Base-by-base conservation (phyloP, 805 yeast genomes). In the Metschnikowia hibisci region DNA sequence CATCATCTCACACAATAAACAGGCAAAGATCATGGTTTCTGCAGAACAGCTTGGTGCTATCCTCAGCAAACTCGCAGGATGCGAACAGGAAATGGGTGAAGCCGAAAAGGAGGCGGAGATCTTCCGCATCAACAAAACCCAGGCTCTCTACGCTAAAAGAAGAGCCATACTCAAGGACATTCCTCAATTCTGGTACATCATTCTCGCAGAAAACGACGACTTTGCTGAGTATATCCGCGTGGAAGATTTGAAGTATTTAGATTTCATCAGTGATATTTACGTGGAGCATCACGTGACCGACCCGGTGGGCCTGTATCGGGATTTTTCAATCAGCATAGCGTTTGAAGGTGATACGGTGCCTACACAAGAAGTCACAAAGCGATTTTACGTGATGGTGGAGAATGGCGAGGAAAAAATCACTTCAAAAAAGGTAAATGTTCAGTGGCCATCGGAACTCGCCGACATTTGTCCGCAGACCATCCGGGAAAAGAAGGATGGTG, bases 141-240 rank as follows among this genome's bases (percentile, higher is more conserved):
- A 74, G 49, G 76, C 80, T 14, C 69, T 86, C 6, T 87, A 79
- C 56, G 67, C 58, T 5, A 63, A 74, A 44, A 71, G 97, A 52
- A 71, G 86, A 18, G 67, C 55, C 6, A 63, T 75, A n/a, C 68
- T 82, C 12, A 43, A 53, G 4, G 60, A 70, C 4, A 76, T 89
- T 33, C 88, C 90, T 1, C 77, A 78, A 50, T 89, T 91, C 62
- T 91, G 98, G 98, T 83, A 85, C 55, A 77, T 84, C 41, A 96
- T 86, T 0, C 64, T 91, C 9, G 88, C 90, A 2, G 87, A 86
- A 57, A 84, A 84, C 55, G 84, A 85, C 40, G 96, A 87, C 51
- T 85, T 91, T 58, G 83, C 86, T 12, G 96, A 89, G 49, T 87
- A 78, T 60, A 69, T 90, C 14, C 74, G 80, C 25, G 79, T 83